Evolutionary conservation across 2,329 filamentous ascomycete genomes (phyloP), one percentile per base, ranked within the genome.

Genomic region (Balansia obtecta): DNA sequence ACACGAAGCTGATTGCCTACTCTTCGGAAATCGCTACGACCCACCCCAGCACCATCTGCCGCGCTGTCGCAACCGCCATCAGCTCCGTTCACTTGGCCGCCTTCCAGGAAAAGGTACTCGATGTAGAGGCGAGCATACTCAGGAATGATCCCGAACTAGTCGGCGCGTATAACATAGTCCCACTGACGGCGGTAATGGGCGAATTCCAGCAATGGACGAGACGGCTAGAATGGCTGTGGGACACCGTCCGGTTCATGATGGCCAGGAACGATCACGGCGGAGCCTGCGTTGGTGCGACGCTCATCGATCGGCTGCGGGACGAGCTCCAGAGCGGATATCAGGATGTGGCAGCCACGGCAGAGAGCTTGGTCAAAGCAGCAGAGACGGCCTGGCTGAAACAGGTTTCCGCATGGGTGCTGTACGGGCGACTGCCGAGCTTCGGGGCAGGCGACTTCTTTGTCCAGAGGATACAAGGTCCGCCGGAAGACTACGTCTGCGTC

Each of bases 351-450:
- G 79, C 82, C 52, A 83, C 86, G 39, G 85, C 88, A 0, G 69
- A 81, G 55, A 80, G 83, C 52, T 70, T 97, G 37, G 77, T 88
- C n/a, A 77, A 73, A 13, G 76, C 88, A 20, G 90, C 89, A 0
- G 91, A 98, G 68, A 85, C 80, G 32, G 86, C 90, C 9, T 98
- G 93, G 93, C 71, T 97, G 61, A 86, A 88, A 64, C 89, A 95
- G 62, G 75, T 94, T 11, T 86, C 88, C 4, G 86, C 86, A 27
- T 98, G 91, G 91, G 76, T 97, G 9, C 68, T 97, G 13, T 94
- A 95, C 64, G 93, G 93, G 5, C 81, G 85, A 47, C 68, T 95
- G 51, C 90, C 91, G 0, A 77, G 76, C 13, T 83, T 87, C 62
- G 88, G 88, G 2, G 77, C 75, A 5, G 75, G 79, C n/a, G 91